Evolutionary conservation across 2,329 filamentous ascomycete genomes (phyloP), one percentile per base, ranked within the genome.

Genomic region (Calonectria leucothoes): DNA sequence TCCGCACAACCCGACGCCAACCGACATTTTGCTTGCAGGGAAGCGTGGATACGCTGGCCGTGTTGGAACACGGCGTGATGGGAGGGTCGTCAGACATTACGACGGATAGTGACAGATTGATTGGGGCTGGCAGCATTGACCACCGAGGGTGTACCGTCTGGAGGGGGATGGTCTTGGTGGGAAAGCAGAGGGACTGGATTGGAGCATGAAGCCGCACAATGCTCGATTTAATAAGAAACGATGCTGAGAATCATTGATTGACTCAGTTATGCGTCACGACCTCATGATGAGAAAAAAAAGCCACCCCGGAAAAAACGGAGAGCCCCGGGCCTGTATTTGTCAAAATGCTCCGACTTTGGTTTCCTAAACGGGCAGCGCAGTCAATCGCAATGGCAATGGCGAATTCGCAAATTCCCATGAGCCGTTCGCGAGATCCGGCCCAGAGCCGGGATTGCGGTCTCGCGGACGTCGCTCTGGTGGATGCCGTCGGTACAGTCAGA

Each of bases 1-100:
- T 88, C 70, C 87, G 85, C 48, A 89, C 84, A 39, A 89, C 84
- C 72, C 84, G 84, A 70, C 86, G 79, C 86, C 86, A 88, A 5
- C 86, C 86, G 25, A 79, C 79, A 29, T 82, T 81, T 35, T 86
- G 80, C 68, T 83, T 82, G 66, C 82, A 83, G 6, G 79, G 79
- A 49, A 72, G 71, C 45, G 55, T 70, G 3, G 69, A 67, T 33
- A 78, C 63, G 57, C 76, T 77, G 61, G 70, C 66, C 25, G 65
- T 49, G 17, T 70, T 76, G 11, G 74, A 66, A n/a, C 55, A 61
- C 23, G 71, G 35, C 29, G 74, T 69, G 42, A 10, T 45, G 45
- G 63, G 48, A 48, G 69, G 70, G 51, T 63, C 70, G 35, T 73
- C 68, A 67, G 78, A 73, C 75, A 81, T 81, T 63, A 48, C 48